Evolutionary conservation across 371 early-diverging fungal genomes (phyloP), one percentile per base, ranked within the genome.

Genomic region (Mortierella sp.): DNA sequence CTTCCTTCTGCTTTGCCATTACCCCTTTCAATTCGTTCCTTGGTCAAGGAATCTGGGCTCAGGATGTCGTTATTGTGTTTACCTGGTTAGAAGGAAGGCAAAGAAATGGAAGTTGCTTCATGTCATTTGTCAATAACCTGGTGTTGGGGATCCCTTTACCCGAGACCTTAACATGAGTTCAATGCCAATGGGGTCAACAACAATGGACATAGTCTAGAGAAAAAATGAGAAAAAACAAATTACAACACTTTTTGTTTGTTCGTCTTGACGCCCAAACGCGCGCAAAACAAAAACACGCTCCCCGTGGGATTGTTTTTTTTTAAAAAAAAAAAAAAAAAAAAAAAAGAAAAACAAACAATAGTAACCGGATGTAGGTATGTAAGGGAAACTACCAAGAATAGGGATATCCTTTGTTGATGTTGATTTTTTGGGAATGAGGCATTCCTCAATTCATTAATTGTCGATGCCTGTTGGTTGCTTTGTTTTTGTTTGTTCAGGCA

Each of bases 231-330:
- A 6, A 8, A 48, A n/a, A 10, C 48, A 8, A 2, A 58, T 16
- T 58, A 19, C 58, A 19, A 34, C 34, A 16, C 19, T 58, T 34
- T 29, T 16, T 34, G 26, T 31, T 5, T 14, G 11, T 45, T 45
- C 16, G 4, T 45, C 3, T 5, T 45, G 9, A 5, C 22, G 22
- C 22, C 47, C 14, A 19, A 22, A 47, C 14, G 34, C 58, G 16
- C 19, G 34, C 0, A 19, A 7, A 58, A 58, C 13, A 58, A 29
- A 58, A 58, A 29, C 58, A 58, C 58, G 58, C 4, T 58, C 31
- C 19, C 58, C 34, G 34, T 58, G 58, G 58, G 34, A 58, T 58
- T 58, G 58, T 58, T 58, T 34, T 58, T 58, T 31, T 52, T 52
- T 26, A 29, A 19, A 13, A 34, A 31, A 58, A 34, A 34, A 19